Conservation (phyloP, 768 basidiomycete genomes). For the Tricholomella constricta region DNA sequence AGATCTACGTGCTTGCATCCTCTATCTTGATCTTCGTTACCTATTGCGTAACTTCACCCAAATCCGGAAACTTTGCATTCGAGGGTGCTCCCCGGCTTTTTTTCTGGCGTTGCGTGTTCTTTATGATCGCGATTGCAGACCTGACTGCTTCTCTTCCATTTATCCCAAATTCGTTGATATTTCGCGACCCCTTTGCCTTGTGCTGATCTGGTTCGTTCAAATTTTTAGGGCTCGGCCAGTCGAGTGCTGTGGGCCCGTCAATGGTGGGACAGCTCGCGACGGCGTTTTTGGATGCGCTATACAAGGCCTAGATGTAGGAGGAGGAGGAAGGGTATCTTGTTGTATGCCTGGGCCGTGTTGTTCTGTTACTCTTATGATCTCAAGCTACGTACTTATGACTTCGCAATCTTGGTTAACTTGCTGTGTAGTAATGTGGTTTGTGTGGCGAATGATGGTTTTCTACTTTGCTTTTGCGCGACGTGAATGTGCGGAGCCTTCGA, state of each 20-base stretch:
- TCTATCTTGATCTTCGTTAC: neutral
- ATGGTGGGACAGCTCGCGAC: constrained; percentile 78
- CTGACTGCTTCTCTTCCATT: constrained; percentile 4
- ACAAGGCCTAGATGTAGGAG: constrained; percentile 57
- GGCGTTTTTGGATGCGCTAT: constrained; percentile 81
- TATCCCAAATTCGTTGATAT: neutral
- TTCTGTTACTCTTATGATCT: no score
- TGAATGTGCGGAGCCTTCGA: no score
- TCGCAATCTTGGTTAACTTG: no score
- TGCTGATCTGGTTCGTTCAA: neutral
- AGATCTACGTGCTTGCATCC: no score
- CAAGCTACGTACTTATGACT: no score
- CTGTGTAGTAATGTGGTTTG: no score
- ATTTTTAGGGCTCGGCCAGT: constrained; percentile 71
- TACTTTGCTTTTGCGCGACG: no score
- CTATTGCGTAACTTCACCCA: no score
- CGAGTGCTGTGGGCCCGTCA: constrained; percentile 78
- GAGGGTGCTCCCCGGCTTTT: neutral
- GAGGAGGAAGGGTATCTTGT: neutral
- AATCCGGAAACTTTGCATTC: neutral
- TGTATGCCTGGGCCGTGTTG: neutral
- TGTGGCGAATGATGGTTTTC: no score
- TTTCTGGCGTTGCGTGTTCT: neutral
- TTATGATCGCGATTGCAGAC: neutral
- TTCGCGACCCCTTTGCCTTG: no score